Conservation (phyloP, 2,329 filamentous ascomycete genomes). For the Nemania abortiva region DNA sequence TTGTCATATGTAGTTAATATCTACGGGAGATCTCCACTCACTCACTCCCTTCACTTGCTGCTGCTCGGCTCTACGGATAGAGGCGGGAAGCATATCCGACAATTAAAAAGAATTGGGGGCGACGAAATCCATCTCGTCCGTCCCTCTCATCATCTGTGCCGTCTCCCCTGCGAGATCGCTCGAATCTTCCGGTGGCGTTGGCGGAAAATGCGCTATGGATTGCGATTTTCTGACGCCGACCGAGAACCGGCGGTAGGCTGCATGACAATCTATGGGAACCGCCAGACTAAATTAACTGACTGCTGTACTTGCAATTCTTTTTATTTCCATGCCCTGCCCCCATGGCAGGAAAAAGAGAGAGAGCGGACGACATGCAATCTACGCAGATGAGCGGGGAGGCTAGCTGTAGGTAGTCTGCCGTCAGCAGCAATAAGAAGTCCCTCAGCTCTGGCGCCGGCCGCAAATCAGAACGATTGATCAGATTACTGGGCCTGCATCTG, state of each 20-base stretch:
- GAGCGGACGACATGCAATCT: constrained; percentile 20
- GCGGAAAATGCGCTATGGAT: constrained; percentile 9
- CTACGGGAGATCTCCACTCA: not conserved
- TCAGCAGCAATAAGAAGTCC: constrained; percentile 13
- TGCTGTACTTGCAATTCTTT: not conserved
- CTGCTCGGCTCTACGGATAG: not conserved
- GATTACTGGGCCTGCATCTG: constrained; percentile 35
- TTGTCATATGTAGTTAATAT: not conserved
- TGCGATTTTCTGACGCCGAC: constrained; percentile 30
- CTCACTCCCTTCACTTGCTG: not conserved
- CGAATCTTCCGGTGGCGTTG: constrained; percentile 28
- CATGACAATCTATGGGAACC: constrained; percentile 25
- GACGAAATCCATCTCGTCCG: constrained; percentile 1
- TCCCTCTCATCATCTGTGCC: constrained; percentile 7
- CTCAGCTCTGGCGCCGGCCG: constrained; percentile 30
- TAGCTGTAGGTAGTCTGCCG: constrained; percentile 23
- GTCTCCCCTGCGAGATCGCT: constrained; percentile 10
- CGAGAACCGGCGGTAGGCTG: constrained; percentile 40
- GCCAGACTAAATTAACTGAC: not conserved
- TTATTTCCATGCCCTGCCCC: constrained; percentile 1
- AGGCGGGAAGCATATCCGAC: constrained; percentile 17
- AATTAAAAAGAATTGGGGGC: not conserved
- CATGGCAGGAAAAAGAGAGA: not conserved
- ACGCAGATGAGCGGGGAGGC: constrained; percentile 19
- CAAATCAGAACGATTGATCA: constrained; percentile 38